Base-by-base conservation (phyloP, 2,329 filamentous ascomycete species). In the Trichoderma pleuroti region DNA sequence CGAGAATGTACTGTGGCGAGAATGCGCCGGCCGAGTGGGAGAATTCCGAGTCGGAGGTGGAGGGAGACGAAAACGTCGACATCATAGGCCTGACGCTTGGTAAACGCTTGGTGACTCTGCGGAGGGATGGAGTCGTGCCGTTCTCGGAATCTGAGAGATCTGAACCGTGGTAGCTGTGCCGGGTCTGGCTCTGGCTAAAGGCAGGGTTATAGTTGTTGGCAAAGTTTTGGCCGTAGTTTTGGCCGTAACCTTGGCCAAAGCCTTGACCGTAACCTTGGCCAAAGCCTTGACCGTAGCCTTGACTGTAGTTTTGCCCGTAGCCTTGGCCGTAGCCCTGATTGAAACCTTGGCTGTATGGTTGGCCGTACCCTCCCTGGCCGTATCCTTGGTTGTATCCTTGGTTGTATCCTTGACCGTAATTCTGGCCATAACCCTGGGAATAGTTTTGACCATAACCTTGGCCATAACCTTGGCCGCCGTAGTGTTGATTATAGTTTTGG, bases 51-150 rank as follows among this genome's bases (percentile, higher is more conserved):
- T 69, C 63, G 24, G 70, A 69, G n/a, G 56, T 64, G 11, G 70
- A 39, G 7, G 70, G 70, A 18, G 65, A 69, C 24, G 66, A 65
- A 54, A 68, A 71, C 28, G 46, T 46, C 2, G 60, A 39, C 28
- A 60, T 32, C 21, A 68, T 28, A 8, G 60, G 64, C 9, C 66
- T 39, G 30, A 42, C 28, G 36, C 49, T 39, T 3, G 70, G 65
- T 14, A 71, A 42, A 12, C 65, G 70, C 28, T 68, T 69, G 36
- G 70, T 71, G 30, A 71, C 70, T 39, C 70, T 69, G 18, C 70
- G 70, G 2, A 71, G 61, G 30, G 70, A 71, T 26, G 70, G 65
- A 3, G 59, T 63, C 1, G 1, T 63, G 59, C 57, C 62, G 4
- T 63, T 63, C 30, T 63, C 67, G 28, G 67, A 70, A 14, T 70